A percentile compares a stretch with the other conserved stretches of the same genome.
Evolutionary conservation across 2,329 filamentous ascomycete genomes (phyloP).

Genomic region (Botrytis pseudocinerea): DNA sequence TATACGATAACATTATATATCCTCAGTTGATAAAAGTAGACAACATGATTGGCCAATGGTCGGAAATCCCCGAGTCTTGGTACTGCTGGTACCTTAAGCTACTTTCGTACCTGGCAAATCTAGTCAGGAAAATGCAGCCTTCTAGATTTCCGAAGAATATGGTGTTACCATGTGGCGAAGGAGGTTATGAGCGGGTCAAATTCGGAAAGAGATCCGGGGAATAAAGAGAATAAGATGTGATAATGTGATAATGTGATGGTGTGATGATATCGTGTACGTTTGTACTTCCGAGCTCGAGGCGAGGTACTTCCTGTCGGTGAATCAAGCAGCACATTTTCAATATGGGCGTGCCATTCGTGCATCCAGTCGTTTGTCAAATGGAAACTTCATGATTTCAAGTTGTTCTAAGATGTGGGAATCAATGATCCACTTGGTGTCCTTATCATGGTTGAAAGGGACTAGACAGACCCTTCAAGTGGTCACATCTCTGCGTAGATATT

Average conservation of each 20-base stretch:
- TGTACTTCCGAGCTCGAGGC: neutral
- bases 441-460: no score
- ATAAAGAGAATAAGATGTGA: neutral
- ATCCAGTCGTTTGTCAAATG: neutral
- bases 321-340: neutral
- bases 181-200: neutral
- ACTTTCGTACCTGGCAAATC: slow-evolving; percentile 6
- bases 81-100: slow-evolving; percentile 2
- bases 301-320: neutral
- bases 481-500: neutral
- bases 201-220: neutral
- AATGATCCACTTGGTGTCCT: neutral
- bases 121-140: neutral
- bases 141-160: neutral
- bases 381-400: neutral
- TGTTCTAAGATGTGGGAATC: neutral
- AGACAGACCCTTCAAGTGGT: neutral
- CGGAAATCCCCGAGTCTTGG: neutral
- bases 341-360: neutral
- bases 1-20: neutral
- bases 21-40: neutral
- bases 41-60: neutral
- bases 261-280: slow-evolving; percentile 2
- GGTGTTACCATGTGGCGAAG: slow-evolving; percentile 1
- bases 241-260: neutral